Evolutionary conservation across 768 basidiomycete genomes (phyloP), one percentile per base, ranked within the genome.

Genomic region (Boletus subcaerulescens): DNA sequence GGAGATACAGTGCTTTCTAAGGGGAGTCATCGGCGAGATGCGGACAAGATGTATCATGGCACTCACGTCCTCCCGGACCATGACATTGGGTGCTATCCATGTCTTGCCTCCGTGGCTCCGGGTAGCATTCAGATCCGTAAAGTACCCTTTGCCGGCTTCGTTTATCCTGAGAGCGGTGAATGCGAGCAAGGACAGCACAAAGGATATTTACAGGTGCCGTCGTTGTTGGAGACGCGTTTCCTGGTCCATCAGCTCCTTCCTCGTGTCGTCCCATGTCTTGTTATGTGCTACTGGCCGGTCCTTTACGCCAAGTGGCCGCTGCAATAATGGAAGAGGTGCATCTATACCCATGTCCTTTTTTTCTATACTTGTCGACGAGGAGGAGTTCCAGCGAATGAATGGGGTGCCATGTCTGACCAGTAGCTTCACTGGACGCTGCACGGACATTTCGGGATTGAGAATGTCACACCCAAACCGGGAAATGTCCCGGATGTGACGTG

Each of bases 1-100:
- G 96, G 52, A 98, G 86, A 73, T 94, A 97, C 4, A 95, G 75
- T 15, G 96, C 85, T 86, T 86, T 89, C 95, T 98, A 65, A 6
- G 13, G 17, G 18, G 4, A 20, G 12, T 47, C 4, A n/a, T 57
- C 29, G 55, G 39, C 51, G 4, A 4, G 11, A 39, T 29, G n/a
- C 13, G 26, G 11, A 36, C 18, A 46, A 24, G 33, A 42, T 13
- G 35, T 18, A 43, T 26, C 45, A 42, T n/a, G 20, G 11, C 29
- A 79, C 90, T 61, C 65, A 95, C 95, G 60, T 96, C 92, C 74
- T 93, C 91, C 29, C 86, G 84, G 58, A 98, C 93, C 62, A 98
- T 77, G 20, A 90, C 88, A 20, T 80, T 84, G 1, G 94, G 95
- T 12, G 93, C 94, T 48, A 93, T 82, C 93, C 93, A 98, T 10